phyloP scores from a whole-genome alignment of 2,329 filamentous ascomycete genomes.

The Venturia asperata region DNA sequence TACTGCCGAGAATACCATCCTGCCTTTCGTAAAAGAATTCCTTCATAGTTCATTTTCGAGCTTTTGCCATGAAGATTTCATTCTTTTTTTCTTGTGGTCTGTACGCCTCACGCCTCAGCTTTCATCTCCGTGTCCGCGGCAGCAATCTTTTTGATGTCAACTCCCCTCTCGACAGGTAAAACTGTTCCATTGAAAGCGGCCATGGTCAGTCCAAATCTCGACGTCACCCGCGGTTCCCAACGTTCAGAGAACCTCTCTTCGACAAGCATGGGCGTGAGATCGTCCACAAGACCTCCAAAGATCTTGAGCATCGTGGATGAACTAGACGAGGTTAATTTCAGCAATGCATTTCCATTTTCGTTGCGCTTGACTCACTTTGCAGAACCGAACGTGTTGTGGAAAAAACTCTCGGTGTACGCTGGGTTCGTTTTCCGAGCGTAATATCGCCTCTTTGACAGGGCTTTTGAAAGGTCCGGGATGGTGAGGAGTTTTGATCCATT shows the following conservation, averaged over 20 bases:
- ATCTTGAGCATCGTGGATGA: slow-evolving; percentile 39
- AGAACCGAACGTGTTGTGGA: slow-evolving; percentile 38
- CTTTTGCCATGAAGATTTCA: neutral
- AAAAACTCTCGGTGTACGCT: slow-evolving; percentile 31
- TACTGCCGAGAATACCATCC: too few species aligned
- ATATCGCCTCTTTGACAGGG: slow-evolving; percentile 30
- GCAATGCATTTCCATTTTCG: neutral
- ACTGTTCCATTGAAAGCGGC: slow-evolving; percentile 38
- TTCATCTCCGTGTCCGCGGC: neutral
- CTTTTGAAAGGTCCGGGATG: slow-evolving; percentile 32
- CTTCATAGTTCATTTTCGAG: neutral
- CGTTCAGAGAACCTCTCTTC: slow-evolving; percentile 37
- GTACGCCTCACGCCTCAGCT: neutral
- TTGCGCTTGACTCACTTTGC: slow-evolving; percentile 28
- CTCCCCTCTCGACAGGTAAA: slow-evolving; percentile 34
- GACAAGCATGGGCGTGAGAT: slow-evolving; percentile 35
- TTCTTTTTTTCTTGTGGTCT: neutral
- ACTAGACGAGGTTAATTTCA: slow-evolving; percentile 22
- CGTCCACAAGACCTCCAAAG: slow-evolving; percentile 34
- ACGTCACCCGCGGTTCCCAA: slow-evolving; percentile 35
- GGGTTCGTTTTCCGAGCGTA: slow-evolving; percentile 33
- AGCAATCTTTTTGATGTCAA: slow-evolving; percentile 26
- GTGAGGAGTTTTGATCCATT: slow-evolving; percentile 31
- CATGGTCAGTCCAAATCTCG: slow-evolving; percentile 36
- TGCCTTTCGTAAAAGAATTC: too few species aligned